These are phyloP conservation scores for Bolboschoenus planiculmis DNA, from an alignment of 176 grass and related monocot genomes.

Conservation along the genomic window DNA sequence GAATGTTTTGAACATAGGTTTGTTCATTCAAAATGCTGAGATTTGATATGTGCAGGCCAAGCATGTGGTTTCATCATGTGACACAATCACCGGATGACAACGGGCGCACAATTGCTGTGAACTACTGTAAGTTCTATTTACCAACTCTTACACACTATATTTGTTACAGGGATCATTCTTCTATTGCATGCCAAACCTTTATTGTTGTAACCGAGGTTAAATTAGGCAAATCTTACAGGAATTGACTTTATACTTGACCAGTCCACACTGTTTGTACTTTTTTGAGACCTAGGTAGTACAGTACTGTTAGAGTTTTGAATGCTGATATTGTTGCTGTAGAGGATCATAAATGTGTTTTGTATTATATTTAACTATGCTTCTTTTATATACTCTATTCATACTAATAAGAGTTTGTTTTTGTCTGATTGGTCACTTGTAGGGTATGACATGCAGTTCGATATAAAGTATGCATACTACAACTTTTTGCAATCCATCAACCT, in stretches of 20 bases:
- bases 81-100: conserved; percentile 75
- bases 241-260: background rate
- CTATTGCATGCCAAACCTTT: background rate
- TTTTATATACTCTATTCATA: background rate
- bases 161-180: background rate
- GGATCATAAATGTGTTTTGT: background rate
- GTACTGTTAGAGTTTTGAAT: background rate
- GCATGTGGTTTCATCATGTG: conserved; percentile 98
- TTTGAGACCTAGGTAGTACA: background rate
- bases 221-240: background rate
- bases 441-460: conserved; percentile 98
- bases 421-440: conserved; percentile 24
- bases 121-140: conserved; percentile 46
- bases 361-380: background rate
- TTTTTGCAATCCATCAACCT: conserved; percentile 47
- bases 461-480: conserved; percentile 94
- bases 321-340: background rate
- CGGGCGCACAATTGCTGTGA: conserved; percentile 79
- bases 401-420: background rate
- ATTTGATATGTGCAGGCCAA: conserved; percentile 38
- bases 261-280: background rate
- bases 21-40: background rate
- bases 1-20: background rate
- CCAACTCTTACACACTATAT: background rate
- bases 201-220: background rate